phyloP scores from a whole-genome alignment of 1,284 basidiomycete genomes.

The Microbotryomycetes sp. region DNA sequence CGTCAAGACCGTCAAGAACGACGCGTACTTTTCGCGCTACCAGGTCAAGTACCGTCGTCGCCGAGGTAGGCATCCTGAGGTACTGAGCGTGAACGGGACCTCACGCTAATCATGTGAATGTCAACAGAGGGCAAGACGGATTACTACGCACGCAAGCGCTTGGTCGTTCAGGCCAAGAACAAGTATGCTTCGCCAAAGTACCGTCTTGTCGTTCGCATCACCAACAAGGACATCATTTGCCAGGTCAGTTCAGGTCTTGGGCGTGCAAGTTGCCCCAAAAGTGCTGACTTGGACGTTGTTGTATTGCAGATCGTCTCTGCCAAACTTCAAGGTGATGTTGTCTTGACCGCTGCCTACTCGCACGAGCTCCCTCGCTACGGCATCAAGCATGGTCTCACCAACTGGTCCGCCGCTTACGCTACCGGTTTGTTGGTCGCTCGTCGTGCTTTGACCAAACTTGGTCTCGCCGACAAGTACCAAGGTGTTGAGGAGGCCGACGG shows the following conservation, averaged over 20 bases:
- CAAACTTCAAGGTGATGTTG: constrained; percentile 93
- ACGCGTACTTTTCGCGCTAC: constrained; percentile 93
- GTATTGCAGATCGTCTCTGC: constrained; percentile 88
- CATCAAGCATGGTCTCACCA: constrained; percentile 96
- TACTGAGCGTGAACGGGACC: not conserved
- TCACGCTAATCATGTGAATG: not conserved
- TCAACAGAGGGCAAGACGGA: constrained; percentile 87
- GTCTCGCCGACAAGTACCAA: constrained; percentile 97
- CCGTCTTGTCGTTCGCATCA: constrained; percentile 86
- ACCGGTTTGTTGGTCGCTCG: constrained; percentile 94
- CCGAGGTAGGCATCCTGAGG: constrained; percentile 19
- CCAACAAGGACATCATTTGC: constrained; percentile 37
- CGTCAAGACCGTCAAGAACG: constrained; percentile 52
- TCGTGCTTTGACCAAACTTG: constrained; percentile 89
- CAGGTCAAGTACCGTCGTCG: constrained; percentile 73
- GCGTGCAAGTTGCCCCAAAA: too few species aligned
- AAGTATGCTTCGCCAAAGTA: constrained; percentile 99
- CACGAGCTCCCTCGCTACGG: constrained; percentile 92
- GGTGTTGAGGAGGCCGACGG: constrained; percentile 92
- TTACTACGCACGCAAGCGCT: constrained; percentile 96
- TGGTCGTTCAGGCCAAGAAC: constrained; percentile 98
- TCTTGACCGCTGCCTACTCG: constrained; percentile 80
- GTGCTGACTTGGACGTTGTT: too few species aligned
- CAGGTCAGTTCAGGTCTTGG: constrained; percentile 18
- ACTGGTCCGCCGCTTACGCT: constrained; percentile 98